Evolutionary conservation across 441 rosid genomes (phyloP).

Genomic region (Gossypium trilobum): DNA sequence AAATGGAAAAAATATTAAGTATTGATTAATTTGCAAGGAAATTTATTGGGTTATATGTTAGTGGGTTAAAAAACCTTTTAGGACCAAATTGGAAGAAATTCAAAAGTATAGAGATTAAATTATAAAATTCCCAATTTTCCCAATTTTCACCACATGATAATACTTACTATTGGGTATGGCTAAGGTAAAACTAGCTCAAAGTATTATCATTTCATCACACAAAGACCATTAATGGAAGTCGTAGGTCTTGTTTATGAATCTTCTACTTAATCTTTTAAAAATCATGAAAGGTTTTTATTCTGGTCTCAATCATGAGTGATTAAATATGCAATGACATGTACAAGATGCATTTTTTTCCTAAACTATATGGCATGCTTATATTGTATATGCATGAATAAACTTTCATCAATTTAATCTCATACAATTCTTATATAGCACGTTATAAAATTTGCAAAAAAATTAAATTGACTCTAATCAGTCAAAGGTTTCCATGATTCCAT

Average conservation of each 20-base stretch:
- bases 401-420: not conserved
- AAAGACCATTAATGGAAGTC: not conserved
- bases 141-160: not conserved
- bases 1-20: not conserved
- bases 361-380: not conserved
- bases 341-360: not conserved
- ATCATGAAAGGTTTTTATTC: not conserved
- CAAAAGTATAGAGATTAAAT: not conserved
- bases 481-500: no score
- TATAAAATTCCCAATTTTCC: not conserved
- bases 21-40: not conserved
- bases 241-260: not conserved
- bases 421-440: not conserved
- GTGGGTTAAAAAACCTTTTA: not conserved
- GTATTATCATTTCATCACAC: not conserved
- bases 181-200: not conserved
- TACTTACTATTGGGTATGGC: not conserved
- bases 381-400: not conserved
- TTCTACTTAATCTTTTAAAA: no score
- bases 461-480: no score
- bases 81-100: not conserved
- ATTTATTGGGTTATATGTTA: not conserved
- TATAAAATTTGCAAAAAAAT: no score
- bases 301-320: not conserved
- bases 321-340: not conserved